Evolutionary conservation across 2,329 filamentous ascomycete species (phyloP).

Genomic region (Pyricularia sp.): DNA sequence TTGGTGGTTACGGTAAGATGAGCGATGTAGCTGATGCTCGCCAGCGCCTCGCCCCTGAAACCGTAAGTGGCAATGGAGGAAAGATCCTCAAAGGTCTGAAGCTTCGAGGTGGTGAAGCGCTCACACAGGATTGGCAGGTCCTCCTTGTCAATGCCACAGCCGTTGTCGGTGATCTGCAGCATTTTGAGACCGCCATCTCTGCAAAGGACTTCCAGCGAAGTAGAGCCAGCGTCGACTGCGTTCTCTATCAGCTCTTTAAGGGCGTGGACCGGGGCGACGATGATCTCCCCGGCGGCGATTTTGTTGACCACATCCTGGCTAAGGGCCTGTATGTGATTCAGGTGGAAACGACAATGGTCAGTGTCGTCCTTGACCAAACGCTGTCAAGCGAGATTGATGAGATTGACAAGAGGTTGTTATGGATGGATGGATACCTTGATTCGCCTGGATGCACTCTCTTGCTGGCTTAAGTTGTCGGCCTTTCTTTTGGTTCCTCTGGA

Average conservation of each 20-base stretch:
- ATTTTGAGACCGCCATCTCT: constrained; percentile 94
- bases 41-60: constrained; percentile 92
- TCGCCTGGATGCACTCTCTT: constrained; percentile 5
- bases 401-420: background rate
- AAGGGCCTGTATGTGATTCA: constrained; percentile 50
- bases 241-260: constrained; percentile 97
- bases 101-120: constrained; percentile 92
- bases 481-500: constrained; percentile 23
- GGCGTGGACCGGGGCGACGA: constrained; percentile 91
- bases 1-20: constrained; percentile 93
- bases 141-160: constrained; percentile 91
- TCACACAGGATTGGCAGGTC: constrained; percentile 89
- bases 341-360: background rate
- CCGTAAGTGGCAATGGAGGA: constrained; percentile 88
- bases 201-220: constrained; percentile 78
- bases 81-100: constrained; percentile 88
- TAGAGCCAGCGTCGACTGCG: constrained; percentile 93
- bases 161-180: constrained; percentile 95
- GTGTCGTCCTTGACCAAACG: constrained; percentile 18
- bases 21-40: constrained; percentile 97
- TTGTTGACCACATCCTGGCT: constrained; percentile 95
- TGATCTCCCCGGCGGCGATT: constrained; percentile 96
- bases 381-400: constrained; percentile 14
- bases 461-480: constrained; percentile 5
- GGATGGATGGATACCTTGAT: constrained; percentile 8